A percentile compares a stretch with the other conserved stretches of the same genome.
phyloP scores from a whole-genome alignment of 2,329 filamentous ascomycete species.

The Byssoonygena ceratinophila region DNA sequence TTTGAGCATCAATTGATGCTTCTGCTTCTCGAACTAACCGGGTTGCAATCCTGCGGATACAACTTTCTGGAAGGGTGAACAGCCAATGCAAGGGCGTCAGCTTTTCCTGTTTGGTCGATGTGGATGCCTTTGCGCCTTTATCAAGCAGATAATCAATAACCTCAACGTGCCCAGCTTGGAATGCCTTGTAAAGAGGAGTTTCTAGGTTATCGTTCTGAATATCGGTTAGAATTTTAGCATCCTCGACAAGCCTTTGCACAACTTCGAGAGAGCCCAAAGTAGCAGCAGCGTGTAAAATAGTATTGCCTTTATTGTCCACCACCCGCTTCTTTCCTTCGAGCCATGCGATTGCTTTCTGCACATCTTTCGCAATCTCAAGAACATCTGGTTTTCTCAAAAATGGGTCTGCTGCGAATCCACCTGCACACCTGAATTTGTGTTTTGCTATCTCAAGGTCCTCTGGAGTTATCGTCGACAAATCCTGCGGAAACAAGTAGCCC shows the following conservation, averaged over 20 bases:
- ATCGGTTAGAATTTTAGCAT: slow-evolving; percentile 15
- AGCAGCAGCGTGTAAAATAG: slow-evolving; percentile 22
- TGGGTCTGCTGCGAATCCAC: slow-evolving; percentile 21
- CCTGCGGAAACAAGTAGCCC: slow-evolving; percentile 20
- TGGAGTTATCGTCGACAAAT: slow-evolving; percentile 3
- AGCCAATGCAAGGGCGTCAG: slow-evolving; percentile 23
- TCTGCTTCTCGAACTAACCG: slow-evolving; percentile 18
- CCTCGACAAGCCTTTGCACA: slow-evolving; percentile 17
- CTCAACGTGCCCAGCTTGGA: slow-evolving; percentile 22
- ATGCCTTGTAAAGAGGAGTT: slow-evolving; percentile 24
- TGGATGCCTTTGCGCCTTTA: slow-evolving; percentile 18
- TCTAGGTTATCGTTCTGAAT: slow-evolving; percentile 22
- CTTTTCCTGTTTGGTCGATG: slow-evolving; percentile 17
- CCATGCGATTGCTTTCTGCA: slow-evolving; percentile 14
- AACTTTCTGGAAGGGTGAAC: slow-evolving; percentile 18
- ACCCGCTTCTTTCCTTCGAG: slow-evolving; percentile 6
- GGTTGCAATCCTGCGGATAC: slow-evolving; percentile 16
- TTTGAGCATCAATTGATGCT: slow-evolving; percentile 20
- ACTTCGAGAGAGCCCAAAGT: slow-evolving; percentile 17
- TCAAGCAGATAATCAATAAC: slow-evolving; percentile 22
- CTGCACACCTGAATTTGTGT: slow-evolving; percentile 18
- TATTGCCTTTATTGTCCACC: slow-evolving; percentile 22
- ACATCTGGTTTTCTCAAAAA: slow-evolving; percentile 19
- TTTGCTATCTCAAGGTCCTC: slow-evolving; percentile 16
- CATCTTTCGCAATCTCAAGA: slow-evolving; percentile 14